Evolutionary conservation across 768 basidiomycete species (phyloP), one percentile per base, ranked within the genome.

Genomic region (Mrakia gelida): DNA sequence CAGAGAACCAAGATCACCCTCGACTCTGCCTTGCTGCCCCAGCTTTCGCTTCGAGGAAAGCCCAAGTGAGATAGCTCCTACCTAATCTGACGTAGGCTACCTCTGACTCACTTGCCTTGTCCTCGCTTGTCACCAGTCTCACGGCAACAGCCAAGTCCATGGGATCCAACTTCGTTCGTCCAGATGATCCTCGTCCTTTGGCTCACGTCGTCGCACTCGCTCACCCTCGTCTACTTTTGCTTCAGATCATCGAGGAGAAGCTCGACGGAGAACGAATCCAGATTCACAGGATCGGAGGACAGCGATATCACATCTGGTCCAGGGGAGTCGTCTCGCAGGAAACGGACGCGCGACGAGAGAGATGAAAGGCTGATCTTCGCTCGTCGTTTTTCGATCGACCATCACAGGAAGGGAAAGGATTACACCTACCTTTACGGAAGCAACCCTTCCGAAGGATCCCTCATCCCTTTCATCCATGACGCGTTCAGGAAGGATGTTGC

Each of bases 261-360:
- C 87, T 98, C 2, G 97, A 99, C 81, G 97, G 97, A 2, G 97
- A 99, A 84, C 87, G 97, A 49, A 94, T 99, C 85, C 97, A 98
- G 83, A 80, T 99, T 76, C 97, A 99, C 82, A 98, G 93, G 84
- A 70, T 70, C 23, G 88, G 92, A 70, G 94, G 93, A 0, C 92
- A 92, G 78, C 90, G 93, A 82, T 98, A 92, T 82, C 92, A 91
- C 80, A 98, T 96, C 81, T 95, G 91, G 83, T 98, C 97, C 28
- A 88, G 95, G 91, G 92, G 80, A 43, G 81, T 71, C n/a, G 16
- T 52, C 23, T n/a, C 7, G 45, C 15, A n/a, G 7, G 5, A 26
- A 30, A 28, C 3, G 26, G 26, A 11, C 0, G n/a, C 3, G 13
- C 23, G 56, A 56, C 3, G n/a, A 23, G 75, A 75, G 26, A 73